Evolutionary conservation across 176 grass and related monocot species (phyloP), one percentile per base, ranked within the genome.

Genomic region (Saccharum officinarum): DNA sequence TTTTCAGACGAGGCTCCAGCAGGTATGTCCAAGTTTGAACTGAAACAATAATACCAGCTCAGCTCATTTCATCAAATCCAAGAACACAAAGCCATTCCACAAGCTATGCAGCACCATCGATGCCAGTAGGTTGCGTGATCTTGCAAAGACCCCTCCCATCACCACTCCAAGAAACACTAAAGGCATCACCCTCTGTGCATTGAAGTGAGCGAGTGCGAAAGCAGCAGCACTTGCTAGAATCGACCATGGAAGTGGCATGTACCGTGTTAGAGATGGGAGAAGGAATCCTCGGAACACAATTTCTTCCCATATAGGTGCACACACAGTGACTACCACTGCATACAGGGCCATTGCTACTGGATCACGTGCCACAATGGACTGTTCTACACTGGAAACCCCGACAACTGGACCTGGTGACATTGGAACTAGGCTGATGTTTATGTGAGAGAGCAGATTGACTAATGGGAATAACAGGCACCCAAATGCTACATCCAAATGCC

Each of bases 271-370:
- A 44, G 97, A 98, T 75, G 97, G 97, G 52, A 98, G 92, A 84
- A 98, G 94, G 79, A 98, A 98, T 47, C 97, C 96, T 70, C 97
- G 86, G 83, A 98, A 98, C 20, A 98, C 72, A 87, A 98, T 89
- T 79, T 98, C 97, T 87, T 98, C 97, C 97, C 97, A 98, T 82
- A 95, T 78, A 23, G 97, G 93, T 50, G 96, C 96, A 80, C 96
- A 98, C 25, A 95, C 45, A 11, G 93, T 90, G 30, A 98, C 93
- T 73, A 98, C 97, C 23, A 92, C 83, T 28, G 93, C 97, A 82
- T 96, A 99, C 4, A 99, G 84, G 54, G 75, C 93, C 90, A 99
- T 92, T 16, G 97, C 97, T 3, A 96, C 84, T 1, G 93, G 97
- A 67, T 99, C 97, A 59, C 91, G 86, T 33, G 92, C 93, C 45